phyloP scores from a whole-genome alignment of 495 filamentous ascomycete genomes.

The Elasticomyces elasticus region DNA sequence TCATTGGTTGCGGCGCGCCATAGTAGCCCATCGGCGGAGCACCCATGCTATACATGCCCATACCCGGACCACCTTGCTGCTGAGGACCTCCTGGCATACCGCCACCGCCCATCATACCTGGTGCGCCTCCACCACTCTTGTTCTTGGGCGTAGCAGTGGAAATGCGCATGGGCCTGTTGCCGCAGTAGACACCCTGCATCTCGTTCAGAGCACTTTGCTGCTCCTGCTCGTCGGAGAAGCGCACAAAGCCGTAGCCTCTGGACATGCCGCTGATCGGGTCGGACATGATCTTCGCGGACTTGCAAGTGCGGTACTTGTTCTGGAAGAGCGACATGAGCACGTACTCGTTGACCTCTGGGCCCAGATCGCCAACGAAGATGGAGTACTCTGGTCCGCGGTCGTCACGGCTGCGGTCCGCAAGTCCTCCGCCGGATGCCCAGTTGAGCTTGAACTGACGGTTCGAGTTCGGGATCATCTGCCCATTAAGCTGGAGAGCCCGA shows the following conservation, averaged over 20 bases:
- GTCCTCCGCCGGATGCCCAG: conserved; percentile 94
- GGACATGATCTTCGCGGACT: conserved; percentile 99
- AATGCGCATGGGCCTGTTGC: conserved; percentile 97
- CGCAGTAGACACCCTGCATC: conserved; percentile 99
- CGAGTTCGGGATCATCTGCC: conserved; percentile 85
- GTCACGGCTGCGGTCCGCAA: conserved; percentile 87
- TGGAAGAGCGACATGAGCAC: conserved; percentile 96
- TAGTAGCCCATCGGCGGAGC: conserved; percentile 74
- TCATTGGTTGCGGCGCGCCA: conserved; percentile 88
- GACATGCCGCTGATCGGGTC: conserved; percentile 97
- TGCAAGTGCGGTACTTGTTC: conserved; percentile 89
- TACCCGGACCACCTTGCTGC: conserved; percentile 31
- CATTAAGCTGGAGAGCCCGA: conserved; percentile 83
- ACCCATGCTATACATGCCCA: conserved; percentile 55
- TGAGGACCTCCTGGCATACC: conserved; percentile 26
- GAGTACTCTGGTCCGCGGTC: conserved; percentile 92
- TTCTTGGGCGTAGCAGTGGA: conserved; percentile 98
- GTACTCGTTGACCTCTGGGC: conserved; percentile 97
- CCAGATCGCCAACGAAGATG: conserved; percentile 96
- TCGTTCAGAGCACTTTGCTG: conserved; percentile 90
- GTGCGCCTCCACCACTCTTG: conserved; percentile 54
- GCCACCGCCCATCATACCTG: conserved; percentile 40
- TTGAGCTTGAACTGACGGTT: conserved; percentile 96
- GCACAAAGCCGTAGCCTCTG: conserved; percentile 94
- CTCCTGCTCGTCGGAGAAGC: conserved; percentile 87